Conservation (phyloP, 1,139 yeast species). For the Yamadazyma pseudoaaseri region DNA sequence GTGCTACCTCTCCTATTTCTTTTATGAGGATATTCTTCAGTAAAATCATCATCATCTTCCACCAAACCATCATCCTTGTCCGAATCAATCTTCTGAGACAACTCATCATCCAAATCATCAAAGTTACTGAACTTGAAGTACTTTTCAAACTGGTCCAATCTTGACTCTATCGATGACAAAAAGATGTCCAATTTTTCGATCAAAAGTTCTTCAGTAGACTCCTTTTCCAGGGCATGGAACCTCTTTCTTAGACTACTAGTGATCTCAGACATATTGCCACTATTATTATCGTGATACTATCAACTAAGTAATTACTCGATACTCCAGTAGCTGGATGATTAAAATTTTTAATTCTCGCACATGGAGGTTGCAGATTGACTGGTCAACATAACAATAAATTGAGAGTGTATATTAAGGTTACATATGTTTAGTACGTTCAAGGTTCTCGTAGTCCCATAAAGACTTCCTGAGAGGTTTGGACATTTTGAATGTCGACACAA, state of each 20-base stretch:
- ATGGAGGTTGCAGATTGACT: background rate
- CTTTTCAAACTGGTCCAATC: constrained; percentile 51
- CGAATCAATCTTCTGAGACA: constrained; percentile 17
- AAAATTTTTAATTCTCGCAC: background rate
- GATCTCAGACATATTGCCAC: constrained; percentile 14
- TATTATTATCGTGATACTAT: background rate
- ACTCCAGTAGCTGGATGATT: background rate
- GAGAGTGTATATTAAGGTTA: background rate
- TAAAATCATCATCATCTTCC: constrained; percentile 8
- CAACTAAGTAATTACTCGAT: background rate
- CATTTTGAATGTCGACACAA: constrained; percentile 21
- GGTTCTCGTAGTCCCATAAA: constrained; percentile 23
- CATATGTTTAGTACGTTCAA: constrained; percentile 18
- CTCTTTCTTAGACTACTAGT: constrained; percentile 16
- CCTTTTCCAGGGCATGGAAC: constrained; percentile 7
- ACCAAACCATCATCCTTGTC: constrained; percentile 1
- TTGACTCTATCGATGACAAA: constrained; percentile 52
- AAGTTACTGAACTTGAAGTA: constrained; percentile 37
- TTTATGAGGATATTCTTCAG: constrained; percentile 1
- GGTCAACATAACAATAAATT: background rate
- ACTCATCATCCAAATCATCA: constrained; percentile 12
- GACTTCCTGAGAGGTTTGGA: constrained; percentile 24
- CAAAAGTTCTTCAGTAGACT: constrained; percentile 45
- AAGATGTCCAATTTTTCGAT: constrained; percentile 53
- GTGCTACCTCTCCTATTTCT: constrained; percentile 23